Conservation (phyloP, 306 rosid species). For the Canavalia gladiata region DNA sequence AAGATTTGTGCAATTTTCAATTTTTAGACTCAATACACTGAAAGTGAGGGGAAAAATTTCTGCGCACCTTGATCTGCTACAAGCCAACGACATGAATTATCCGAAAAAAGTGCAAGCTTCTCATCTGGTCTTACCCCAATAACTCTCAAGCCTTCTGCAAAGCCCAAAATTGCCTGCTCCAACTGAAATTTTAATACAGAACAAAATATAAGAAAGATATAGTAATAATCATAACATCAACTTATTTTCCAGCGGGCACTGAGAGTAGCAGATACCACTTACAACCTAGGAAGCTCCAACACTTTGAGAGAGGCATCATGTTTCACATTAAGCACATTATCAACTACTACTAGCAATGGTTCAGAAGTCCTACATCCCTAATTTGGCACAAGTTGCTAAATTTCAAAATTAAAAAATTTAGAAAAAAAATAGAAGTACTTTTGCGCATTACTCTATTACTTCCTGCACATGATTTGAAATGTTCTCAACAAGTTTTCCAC, state of each 20-base stretch:
- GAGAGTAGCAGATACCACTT: not conserved
- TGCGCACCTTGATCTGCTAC: constrained; percentile 89
- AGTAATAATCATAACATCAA: constrained; percentile 1
- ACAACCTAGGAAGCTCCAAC: constrained; percentile 4
- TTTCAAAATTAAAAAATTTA: not conserved
- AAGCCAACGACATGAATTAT: constrained; percentile 95
- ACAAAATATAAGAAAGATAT: constrained; percentile 32
- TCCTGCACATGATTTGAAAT: not conserved
- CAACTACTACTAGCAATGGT: not conserved
- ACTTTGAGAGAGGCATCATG: constrained; percentile 21
- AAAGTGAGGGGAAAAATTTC: not conserved
- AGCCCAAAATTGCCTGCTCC: constrained; percentile 81
- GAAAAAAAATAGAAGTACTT: not conserved
- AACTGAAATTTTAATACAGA: constrained; percentile 62
- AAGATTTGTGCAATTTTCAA: constrained; percentile 38
- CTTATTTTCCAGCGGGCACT: not conserved
- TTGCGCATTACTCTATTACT: not conserved
- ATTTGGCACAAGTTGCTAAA: not conserved
- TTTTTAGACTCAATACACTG: constrained; percentile 10
- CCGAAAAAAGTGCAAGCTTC: constrained; percentile 88
- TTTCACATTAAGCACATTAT: constrained; percentile 2
- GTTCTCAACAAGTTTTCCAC: not conserved
- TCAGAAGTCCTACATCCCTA: not conserved
- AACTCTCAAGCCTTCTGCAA: constrained; percentile 90
- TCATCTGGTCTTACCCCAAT: constrained; percentile 83